Evolutionary conservation across 345 rosid species (phyloP).

Genomic region (Arabis hirsuta): DNA sequence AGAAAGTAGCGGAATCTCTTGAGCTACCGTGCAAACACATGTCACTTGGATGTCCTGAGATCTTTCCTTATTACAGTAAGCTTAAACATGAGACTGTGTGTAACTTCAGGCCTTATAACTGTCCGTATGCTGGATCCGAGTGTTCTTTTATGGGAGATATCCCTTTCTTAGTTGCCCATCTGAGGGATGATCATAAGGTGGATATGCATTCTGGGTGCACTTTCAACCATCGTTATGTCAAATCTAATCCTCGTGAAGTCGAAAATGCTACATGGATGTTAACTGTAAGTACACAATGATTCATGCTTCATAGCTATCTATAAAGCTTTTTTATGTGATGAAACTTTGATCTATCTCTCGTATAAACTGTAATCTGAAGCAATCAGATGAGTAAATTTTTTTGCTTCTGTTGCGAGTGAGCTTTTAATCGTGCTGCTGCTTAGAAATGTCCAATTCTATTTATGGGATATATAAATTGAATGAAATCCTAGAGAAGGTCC

Average conservation of each 20-base stretch:
- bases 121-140: constrained; percentile 97
- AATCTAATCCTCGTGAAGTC: constrained; percentile 97
- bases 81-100: constrained; percentile 88
- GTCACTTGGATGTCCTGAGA: constrained; percentile 87
- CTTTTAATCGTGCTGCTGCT: constrained; percentile 14
- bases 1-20: constrained; percentile 93
- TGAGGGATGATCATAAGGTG: constrained; percentile 94
- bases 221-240: constrained; percentile 96
- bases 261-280: constrained; percentile 98
- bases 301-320: neutral
- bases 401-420: constrained; percentile 1
- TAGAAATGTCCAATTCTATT: neutral
- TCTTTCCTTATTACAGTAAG: constrained; percentile 93
- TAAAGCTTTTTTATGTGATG: neutral
- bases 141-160: constrained; percentile 83
- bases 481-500: neutral
- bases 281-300: constrained; percentile 62
- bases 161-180: constrained; percentile 83
- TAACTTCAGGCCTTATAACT: constrained; percentile 87
- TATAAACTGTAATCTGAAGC: constrained; percentile 13
- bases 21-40: constrained; percentile 85
- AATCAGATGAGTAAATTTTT: neutral
- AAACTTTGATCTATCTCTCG: neutral
- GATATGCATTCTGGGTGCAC: constrained; percentile 98
- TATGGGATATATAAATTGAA: neutral